Evolutionary conservation across 352 stramenopile genomes (phyloP), one percentile per base, ranked within the genome.

Genomic region (Globisporangium perplexum): DNA sequence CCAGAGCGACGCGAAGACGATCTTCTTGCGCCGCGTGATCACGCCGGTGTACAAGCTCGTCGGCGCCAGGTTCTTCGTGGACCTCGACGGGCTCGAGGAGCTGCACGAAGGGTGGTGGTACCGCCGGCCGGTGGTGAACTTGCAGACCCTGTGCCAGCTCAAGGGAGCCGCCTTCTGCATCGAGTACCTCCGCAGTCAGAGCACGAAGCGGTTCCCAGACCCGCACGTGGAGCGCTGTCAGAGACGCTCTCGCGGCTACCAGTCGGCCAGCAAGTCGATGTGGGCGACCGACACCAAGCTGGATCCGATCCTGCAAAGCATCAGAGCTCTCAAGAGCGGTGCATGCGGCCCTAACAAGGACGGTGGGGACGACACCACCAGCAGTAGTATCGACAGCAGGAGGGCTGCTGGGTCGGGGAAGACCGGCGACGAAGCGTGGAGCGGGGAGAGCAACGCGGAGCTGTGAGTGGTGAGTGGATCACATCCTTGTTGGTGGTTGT

Each of bases 191-290:
- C 60, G 69, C 39, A 48, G 47, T 18, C 45, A 72, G 43, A 22
- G 50, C 18, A 46, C 44, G 3, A 50, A 60, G 57, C 52, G 66
- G n/a, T 68, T 64, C 50, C 66, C 66, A 4, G 41, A 58, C 14
- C 28, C 36, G 28, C 41, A 46, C 4, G 50, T 50, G 10, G 24
- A 33, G 3, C 38, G 39, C 23, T 20, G 36, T 0, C 6, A 18
- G 6, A 53, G 49, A 0, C 7, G 30, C 10, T 49, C 53, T 15
- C 51, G 52, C 15, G 35, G 38, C 28, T 28, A 57, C 22, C 54
- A 73, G 44, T 41, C 50, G 17, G 54, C 59, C 47, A 74, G 66
- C 38, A 33, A 42, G 17, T 71, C 59, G 52, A 74, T 74, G 66
- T 74, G 66, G 66, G 69, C 66, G 23, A 57, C 55, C 7, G 47